A percentile compares a stretch with the other conserved stretches of the same genome.
These are phyloP conservation scores for Infundibulicybe gibba DNA, from an alignment of 768 basidiomycete species.

Conservation along the genomic window DNA sequence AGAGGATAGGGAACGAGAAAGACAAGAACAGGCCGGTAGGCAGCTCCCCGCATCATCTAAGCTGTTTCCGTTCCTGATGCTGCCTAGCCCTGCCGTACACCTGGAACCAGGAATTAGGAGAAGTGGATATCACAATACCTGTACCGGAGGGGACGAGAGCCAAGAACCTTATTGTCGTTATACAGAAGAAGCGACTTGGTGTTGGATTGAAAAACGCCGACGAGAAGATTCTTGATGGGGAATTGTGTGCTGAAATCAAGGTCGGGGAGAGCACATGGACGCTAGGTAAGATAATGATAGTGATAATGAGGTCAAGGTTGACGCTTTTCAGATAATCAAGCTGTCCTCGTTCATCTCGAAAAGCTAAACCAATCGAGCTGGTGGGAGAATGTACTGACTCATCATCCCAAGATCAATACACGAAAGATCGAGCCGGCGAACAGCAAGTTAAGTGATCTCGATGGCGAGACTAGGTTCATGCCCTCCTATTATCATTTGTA, in stretches of 20 bases:
- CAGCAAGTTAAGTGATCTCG: conserved; percentile 93
- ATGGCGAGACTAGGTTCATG: conserved; percentile 84
- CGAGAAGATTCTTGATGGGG: conserved; percentile 84
- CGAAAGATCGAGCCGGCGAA: conserved; percentile 94
- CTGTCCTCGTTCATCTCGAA: conserved; percentile 75
- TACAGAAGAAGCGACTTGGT: conserved; percentile 80
- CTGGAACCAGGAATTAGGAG: conserved; percentile 89
- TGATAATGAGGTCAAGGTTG: background rate
- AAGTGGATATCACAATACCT: conserved; percentile 79
- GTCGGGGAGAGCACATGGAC: conserved; percentile 98
- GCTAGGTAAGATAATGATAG: conserved; percentile 50
- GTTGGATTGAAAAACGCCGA: conserved; percentile 77
- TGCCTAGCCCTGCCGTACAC: conserved; percentile 77
- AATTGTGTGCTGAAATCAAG: conserved; percentile 91
- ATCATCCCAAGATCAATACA: conserved; percentile 96
- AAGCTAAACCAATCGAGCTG: conserved; percentile 87
- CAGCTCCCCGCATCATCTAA: conserved; percentile 13
- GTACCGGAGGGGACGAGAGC: conserved; percentile 87
- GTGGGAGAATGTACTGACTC: conserved; percentile 97
- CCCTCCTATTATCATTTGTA: background rate
- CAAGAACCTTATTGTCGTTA: conserved; percentile 65
- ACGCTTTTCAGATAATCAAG: conserved; percentile 56
- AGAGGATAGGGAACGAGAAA: conserved; percentile 64
- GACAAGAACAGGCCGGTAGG: conserved; percentile 82
- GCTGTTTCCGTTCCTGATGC: conserved; percentile 13